Evolutionary conservation across 331 rosid species (phyloP), one percentile per base, ranked within the genome.

Genomic region (Telfairia occidentalis): DNA sequence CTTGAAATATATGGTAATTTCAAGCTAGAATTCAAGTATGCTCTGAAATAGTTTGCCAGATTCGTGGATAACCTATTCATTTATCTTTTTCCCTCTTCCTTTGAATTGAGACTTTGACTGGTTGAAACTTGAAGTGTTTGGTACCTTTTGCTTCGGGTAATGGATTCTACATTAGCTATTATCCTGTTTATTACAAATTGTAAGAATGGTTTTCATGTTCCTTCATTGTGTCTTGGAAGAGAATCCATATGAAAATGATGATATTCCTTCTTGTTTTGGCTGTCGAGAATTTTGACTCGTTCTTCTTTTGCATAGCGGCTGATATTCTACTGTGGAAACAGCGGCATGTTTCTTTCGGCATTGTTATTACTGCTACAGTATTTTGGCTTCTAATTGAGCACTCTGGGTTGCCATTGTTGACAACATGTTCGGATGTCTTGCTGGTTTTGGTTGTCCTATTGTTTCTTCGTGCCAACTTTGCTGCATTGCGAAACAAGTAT

Each of bases 401-500:
- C 81, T 86, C 96, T 0, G 83, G 75, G 59, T 84, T 94, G 72
- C 88, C 97, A 13, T 87, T 83, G 79, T 79, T 94, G 84, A 81
- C 96, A 45, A 80, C 89, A 77, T 88, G 97, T 85, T 90, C 98
- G 15, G 98, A 94, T 74, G 90, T 94, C 75, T 83, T 94, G 87
- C 88, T 94, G 92, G 82, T 90, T 75, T 87, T 90, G 87, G 83
- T 94, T 12, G 83, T 88, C 73, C 66, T 88, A 24, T 76, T 83
- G 77, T 94, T 91, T 85, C 83, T 94, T 60, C 79, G 67, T 70
- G 89, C 95, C 75, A 94, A 94, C 87, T 94, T 77, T 65, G 92
- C 91, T 45, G 83, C 83, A 73, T 80, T 82, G n/a, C 89, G 87
- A 79, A 83, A 90, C 77, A 88, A 77, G 98, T 94, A 91, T 74